Percentiles rank a stretch among this genome's conserved stretches.
These are phyloP conservation scores for Hortiboletus flavorubellus DNA, from an alignment of 768 basidiomycete species.

Conservation along the genomic window DNA sequence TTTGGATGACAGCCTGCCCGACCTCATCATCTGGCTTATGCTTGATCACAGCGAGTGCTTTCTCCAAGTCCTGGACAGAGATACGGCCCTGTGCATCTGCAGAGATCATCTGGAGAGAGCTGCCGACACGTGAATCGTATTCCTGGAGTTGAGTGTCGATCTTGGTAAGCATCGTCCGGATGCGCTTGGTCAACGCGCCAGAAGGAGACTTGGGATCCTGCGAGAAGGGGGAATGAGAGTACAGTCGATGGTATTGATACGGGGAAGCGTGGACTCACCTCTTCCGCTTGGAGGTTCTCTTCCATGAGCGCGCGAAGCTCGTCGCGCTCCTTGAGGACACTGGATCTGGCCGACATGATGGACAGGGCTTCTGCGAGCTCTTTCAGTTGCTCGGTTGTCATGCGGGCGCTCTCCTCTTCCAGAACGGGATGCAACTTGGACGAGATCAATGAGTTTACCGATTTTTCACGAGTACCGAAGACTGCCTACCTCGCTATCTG, in stretches of 20 bases:
- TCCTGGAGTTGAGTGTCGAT: constrained; percentile 89
- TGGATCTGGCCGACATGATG: constrained; percentile 88
- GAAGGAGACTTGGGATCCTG: constrained; percentile 79
- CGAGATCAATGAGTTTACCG: not conserved
- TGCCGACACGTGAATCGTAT: constrained; percentile 87
- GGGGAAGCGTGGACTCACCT: constrained; percentile 42
- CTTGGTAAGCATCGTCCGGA: constrained; percentile 93
- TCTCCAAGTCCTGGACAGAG: constrained; percentile 82
- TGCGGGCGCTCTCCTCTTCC: constrained; percentile 74
- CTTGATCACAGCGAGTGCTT: constrained; percentile 89
- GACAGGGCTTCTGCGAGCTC: constrained; percentile 91
- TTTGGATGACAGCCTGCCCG: constrained; percentile 82
- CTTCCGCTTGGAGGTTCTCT: constrained; percentile 87
- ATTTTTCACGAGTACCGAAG: too few relatives aligned
- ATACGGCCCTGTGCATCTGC: constrained; percentile 86
- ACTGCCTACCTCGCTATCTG: constrained; percentile 77
- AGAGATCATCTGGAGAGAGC: constrained; percentile 81
- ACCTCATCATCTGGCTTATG: constrained; percentile 90
- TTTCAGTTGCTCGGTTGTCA: constrained; percentile 95
- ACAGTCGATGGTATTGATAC: not conserved
- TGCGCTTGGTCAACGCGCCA: constrained; percentile 90
- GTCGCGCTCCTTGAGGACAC: constrained; percentile 92
- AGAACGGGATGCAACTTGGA: constrained; percentile 59
- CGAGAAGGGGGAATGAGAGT: not conserved
- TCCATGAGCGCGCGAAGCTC: constrained; percentile 91